These are phyloP conservation scores for Boletus patriciae DNA, from an alignment of 768 basidiomycete species.

Conservation along the genomic window DNA sequence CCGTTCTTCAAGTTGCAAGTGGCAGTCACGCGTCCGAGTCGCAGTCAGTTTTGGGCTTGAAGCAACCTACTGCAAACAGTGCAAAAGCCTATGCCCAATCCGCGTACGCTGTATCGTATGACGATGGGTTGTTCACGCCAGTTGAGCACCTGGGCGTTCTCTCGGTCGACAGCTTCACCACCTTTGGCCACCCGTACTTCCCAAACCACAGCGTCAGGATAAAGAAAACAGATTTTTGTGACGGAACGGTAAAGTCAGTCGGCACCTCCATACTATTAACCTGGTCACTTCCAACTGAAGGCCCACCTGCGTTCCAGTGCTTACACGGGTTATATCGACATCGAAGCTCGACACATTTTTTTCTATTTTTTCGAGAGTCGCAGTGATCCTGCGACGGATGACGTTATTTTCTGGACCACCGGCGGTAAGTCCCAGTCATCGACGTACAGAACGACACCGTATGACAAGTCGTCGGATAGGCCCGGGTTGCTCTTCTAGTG, in stretches of 20 bases:
- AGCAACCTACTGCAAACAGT: not conserved
- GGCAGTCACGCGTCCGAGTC: conserved; percentile 9
- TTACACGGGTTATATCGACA: conserved; percentile 69
- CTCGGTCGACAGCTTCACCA: conserved; percentile 36
- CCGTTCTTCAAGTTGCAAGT: not conserved
- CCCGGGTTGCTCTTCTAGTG: conserved; percentile 55
- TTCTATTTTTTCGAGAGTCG: conserved; percentile 80
- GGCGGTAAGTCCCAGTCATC: conserved; percentile 46
- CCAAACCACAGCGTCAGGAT: conserved; percentile 44
- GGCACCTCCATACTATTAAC: not conserved
- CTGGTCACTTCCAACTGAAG: not conserved
- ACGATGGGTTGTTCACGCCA: conserved; percentile 36
- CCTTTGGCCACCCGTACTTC: conserved; percentile 44
- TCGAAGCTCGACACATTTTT: conserved; percentile 62
- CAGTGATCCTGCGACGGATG: conserved; percentile 52
- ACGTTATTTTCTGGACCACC: conserved; percentile 60
- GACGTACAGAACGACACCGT: not conserved
- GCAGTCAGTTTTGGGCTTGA: conserved; percentile 22
- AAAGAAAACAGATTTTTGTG: conserved; percentile 41
- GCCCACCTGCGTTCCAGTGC: conserved; percentile 34
- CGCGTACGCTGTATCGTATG: conserved; percentile 15
- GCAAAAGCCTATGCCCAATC: conserved; percentile 2
- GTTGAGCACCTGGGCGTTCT: conserved; percentile 31
- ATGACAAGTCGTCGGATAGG: conserved; percentile 16
- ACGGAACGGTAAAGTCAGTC: conserved; percentile 40